Conservation (phyloP, 2,329 filamentous ascomycete species). For the Botryosphaeria dothidea region DNA sequence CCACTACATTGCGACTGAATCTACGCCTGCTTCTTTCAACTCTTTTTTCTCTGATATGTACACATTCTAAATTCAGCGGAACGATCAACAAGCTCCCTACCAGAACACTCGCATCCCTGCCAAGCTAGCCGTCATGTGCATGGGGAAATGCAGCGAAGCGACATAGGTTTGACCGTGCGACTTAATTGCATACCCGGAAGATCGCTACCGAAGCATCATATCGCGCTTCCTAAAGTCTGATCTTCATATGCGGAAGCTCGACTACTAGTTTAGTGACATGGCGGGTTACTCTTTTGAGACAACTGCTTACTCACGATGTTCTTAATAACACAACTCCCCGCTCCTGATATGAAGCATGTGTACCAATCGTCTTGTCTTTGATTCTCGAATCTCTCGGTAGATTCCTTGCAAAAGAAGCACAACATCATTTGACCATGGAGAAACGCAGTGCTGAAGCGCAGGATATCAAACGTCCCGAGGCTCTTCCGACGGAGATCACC, state of each 20-base stretch:
- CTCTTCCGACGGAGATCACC: constrained; percentile 26
- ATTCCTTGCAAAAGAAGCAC: neutral
- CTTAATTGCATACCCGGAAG: neutral
- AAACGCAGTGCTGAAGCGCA: neutral
- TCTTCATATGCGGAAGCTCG: neutral
- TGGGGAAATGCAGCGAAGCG: neutral
- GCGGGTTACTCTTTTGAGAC: neutral
- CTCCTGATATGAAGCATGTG: neutral
- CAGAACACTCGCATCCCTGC: neutral
- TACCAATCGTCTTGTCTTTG: neutral
- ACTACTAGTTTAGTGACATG: neutral
- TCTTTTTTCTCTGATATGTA: too few relatives aligned
- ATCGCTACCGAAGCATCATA: neutral
- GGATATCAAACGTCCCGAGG: neutral
- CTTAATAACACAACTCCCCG: neutral
- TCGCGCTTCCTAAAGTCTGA: neutral
- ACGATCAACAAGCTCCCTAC: too few relatives aligned
- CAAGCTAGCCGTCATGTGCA: neutral
- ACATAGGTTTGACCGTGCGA: neutral
- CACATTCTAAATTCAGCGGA: too few relatives aligned
- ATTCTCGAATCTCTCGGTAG: neutral
- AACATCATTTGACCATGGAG: neutral
- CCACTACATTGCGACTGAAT: too few relatives aligned
- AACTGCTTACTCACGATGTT: neutral
- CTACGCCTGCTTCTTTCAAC: too few relatives aligned